These are phyloP conservation scores for Pachysolen tannophilus DNA, from an alignment of 805 yeast genomes.

Conservation along the genomic window DNA sequence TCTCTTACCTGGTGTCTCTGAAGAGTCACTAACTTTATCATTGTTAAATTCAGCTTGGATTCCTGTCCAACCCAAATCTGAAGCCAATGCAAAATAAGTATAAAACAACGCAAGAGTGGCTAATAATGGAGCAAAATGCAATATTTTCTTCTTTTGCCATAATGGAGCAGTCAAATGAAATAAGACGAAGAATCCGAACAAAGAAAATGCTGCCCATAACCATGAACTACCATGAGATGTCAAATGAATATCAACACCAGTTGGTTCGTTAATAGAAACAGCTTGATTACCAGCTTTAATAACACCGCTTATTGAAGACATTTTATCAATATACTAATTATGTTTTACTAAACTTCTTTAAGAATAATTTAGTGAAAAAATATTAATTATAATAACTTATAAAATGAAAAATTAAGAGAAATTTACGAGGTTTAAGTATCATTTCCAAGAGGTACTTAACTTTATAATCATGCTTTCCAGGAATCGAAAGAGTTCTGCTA, in stretches of 20 bases:
- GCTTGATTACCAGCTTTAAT: slow-evolving; percentile 21
- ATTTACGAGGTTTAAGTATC: no score
- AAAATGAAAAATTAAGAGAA: no score
- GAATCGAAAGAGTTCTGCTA: no score
- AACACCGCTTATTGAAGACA: neutral
- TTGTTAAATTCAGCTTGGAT: slow-evolving; percentile 31
- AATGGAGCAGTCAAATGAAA: neutral
- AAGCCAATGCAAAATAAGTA: slow-evolving; percentile 36
- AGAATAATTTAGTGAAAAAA: no score
- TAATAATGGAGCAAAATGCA: slow-evolving; percentile 22
- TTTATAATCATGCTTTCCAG: no score
- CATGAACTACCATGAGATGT: slow-evolving; percentile 32
- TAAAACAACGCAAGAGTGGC: slow-evolving; percentile 28
- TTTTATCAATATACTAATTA: neutral
- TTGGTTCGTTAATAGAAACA: slow-evolving; percentile 20
- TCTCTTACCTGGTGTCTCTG: slow-evolving; percentile 23
- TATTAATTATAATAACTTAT: no score
- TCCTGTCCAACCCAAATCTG: slow-evolving; percentile 36
- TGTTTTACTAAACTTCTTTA: neutral
- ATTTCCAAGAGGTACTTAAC: no score
- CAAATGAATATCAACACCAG: slow-evolving; percentile 21
- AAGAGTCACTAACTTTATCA: slow-evolving; percentile 20
- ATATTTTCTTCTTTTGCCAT: slow-evolving; percentile 9
- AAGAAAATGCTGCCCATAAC: slow-evolving; percentile 32
- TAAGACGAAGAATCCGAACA: slow-evolving; percentile 20